A percentile compares a stretch with the other conserved stretches of the same genome.
Conservation (phyloP, 352 stramenopile genomes). For the Phytophthora aleatoria region DNA sequence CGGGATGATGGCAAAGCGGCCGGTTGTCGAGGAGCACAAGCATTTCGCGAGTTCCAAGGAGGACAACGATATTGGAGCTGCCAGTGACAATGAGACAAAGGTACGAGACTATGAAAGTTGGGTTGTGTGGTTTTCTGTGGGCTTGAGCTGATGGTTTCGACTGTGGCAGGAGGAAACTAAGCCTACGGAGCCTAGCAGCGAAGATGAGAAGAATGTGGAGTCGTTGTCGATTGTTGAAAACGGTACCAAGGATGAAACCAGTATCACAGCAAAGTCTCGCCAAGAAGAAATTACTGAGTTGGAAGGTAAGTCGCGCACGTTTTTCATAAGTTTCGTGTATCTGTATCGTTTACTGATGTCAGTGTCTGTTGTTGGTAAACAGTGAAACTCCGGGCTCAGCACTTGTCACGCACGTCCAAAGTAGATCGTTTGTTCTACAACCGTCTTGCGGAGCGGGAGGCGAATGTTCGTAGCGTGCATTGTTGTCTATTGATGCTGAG, state of each 20-base stretch:
- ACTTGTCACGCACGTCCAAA: slow-evolving; percentile 38
- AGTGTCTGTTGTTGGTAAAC: slow-evolving; percentile 1
- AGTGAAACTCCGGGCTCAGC: slow-evolving; percentile 51
- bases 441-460: slow-evolving; percentile 45
- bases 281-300: slow-evolving; percentile 56
- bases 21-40: background rate
- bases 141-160: background rate
- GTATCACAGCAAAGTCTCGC: slow-evolving; percentile 21
- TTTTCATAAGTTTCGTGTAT: background rate
- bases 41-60: slow-evolving; percentile 1
- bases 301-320: slow-evolving; percentile 32
- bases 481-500: background rate
- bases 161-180: slow-evolving; percentile 14
- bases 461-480: slow-evolving; percentile 35
- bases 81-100: slow-evolving; percentile 13
- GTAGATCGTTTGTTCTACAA: slow-evolving; percentile 52
- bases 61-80: background rate
- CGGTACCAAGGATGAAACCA: slow-evolving; percentile 8
- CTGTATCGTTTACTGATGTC: background rate
- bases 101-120: background rate
- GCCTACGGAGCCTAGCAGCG: background rate
- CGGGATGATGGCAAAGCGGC: slow-evolving; percentile 12
- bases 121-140: background rate
- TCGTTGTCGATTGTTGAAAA: background rate
- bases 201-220: slow-evolving; percentile 3